Conservation (phyloP, 768 basidiomycete species). For the Termitomyces sp. region DNA sequence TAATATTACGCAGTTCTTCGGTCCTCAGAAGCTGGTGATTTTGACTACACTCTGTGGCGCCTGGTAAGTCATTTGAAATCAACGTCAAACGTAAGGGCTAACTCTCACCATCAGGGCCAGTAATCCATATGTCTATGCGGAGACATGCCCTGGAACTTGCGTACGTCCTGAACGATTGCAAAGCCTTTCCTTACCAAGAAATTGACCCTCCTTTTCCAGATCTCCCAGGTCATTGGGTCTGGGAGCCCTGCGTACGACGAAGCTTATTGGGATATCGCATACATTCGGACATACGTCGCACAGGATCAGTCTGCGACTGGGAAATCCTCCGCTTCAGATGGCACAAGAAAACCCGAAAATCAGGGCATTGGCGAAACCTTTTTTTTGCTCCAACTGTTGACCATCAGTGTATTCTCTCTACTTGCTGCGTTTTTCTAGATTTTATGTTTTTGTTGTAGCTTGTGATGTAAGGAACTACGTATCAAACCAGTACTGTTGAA, state of each 20-base stretch:
- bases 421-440: not conserved
- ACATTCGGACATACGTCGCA: slow-evolving; percentile 51
- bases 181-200: not conserved
- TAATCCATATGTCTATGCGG: slow-evolving; percentile 32
- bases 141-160: slow-evolving; percentile 39
- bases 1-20: slow-evolving; percentile 47
- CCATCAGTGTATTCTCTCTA: not conserved
- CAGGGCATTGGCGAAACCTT: not conserved
- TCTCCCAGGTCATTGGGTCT: slow-evolving; percentile 39
- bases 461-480: no score
- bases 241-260: slow-evolving; percentile 39
- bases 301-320: not conserved
- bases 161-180: slow-evolving; percentile 20
- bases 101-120: slow-evolving; percentile 31
- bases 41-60: slow-evolving; percentile 63
- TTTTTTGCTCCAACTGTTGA: not conserved
- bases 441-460: not conserved
- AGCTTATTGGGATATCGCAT: slow-evolving; percentile 57
- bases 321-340: no score
- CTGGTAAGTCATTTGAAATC: slow-evolving; percentile 20
- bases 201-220: slow-evolving; percentile 12
- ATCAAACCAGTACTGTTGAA: no score
- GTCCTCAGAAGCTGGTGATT: slow-evolving; percentile 61
- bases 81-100: not conserved
- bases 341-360: no score